A percentile compares a stretch with the other conserved stretches of the same genome.
These are phyloP conservation scores for Geranium brycei DNA, from an alignment of 345 rosid genomes.

Conservation along the genomic window DNA sequence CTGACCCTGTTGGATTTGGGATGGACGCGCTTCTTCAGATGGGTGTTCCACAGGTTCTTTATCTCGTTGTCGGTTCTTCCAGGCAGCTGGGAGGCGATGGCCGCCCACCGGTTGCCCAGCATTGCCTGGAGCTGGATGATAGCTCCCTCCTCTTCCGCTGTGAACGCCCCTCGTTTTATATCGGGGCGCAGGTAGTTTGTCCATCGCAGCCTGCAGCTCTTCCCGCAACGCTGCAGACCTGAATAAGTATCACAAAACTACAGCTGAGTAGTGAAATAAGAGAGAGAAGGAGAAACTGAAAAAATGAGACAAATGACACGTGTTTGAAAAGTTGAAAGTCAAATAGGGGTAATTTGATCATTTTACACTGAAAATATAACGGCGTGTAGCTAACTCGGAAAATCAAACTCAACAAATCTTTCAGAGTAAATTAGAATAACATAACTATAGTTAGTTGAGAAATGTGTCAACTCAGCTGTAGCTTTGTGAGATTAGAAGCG, in stretches of 20 bases:
- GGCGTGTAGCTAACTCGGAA: no score
- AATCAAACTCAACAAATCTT: no score
- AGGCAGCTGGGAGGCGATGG: slow-evolving; percentile 82
- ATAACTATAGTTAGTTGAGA: no score
- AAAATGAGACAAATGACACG: no score
- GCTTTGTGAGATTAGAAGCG: background rate
- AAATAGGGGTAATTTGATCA: no score
- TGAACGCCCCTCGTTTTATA: slow-evolving; percentile 84
- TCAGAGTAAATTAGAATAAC: no score
- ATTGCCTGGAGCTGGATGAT: slow-evolving; percentile 88
- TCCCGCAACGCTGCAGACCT: slow-evolving; percentile 92
- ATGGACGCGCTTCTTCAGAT: slow-evolving; percentile 71
- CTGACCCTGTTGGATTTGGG: slow-evolving; percentile 31
- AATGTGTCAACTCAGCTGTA: background rate
- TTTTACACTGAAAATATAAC: no score
- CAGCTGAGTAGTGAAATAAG: no score
- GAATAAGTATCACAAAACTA: background rate
- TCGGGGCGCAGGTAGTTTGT: slow-evolving; percentile 91
- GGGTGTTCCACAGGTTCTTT: slow-evolving; percentile 98
- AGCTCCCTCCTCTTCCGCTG: slow-evolving; percentile 72
- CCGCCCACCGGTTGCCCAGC: slow-evolving; percentile 99
- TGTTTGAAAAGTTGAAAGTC: no score
- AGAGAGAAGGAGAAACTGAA: no score
- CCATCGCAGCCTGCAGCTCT: slow-evolving; percentile 97
- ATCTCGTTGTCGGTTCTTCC: slow-evolving; percentile 98